Evolutionary conservation across 1,284 basidiomycete genomes (phyloP).

Genomic region (Inonotus obliquus): DNA sequence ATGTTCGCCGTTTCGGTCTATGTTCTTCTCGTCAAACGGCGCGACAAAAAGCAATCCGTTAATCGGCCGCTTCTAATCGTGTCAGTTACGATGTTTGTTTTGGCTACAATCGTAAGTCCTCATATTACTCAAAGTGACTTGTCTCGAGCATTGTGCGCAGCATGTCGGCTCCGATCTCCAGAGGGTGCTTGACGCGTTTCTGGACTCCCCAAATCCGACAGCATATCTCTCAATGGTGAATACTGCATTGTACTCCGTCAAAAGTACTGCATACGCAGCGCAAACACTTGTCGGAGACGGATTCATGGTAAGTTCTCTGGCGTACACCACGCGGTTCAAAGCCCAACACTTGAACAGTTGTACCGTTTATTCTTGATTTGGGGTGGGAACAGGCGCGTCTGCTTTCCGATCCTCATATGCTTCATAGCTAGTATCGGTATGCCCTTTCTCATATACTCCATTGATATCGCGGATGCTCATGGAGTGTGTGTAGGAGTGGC

Average conservation of each 20-base stretch:
- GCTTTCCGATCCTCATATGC: constrained; percentile 7
- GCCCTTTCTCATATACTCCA: neutral
- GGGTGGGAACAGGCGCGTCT: constrained; percentile 6
- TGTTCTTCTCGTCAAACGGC: constrained; percentile 2
- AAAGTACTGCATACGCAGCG: constrained; percentile 28
- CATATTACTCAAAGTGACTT: neutral
- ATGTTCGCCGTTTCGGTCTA: constrained; percentile 9
- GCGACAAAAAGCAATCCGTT: neutral
- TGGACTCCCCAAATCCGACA: constrained; percentile 1
- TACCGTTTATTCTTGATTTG: constrained; percentile 13
- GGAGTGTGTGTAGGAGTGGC: constrained; percentile 16
- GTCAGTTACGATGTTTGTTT: constrained; percentile 10
- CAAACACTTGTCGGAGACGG: constrained; percentile 33
- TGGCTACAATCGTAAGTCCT: constrained; percentile 10
- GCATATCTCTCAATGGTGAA: constrained; percentile 25
- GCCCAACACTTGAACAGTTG: neutral
- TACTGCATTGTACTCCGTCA: constrained; percentile 28
- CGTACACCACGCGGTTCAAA: neutral
- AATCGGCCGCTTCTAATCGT: constrained; percentile 14
- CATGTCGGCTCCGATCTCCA: constrained; percentile 16
- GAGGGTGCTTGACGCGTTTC: constrained; percentile 15
- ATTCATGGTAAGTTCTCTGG: constrained; percentile 26
- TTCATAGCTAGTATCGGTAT: constrained; percentile 10
- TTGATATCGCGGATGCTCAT: neutral
- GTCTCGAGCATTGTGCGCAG: neutral